Evolutionary conservation across 1,139 yeast species (phyloP).

Genomic region (Geotrichum citri-aurantii): DNA sequence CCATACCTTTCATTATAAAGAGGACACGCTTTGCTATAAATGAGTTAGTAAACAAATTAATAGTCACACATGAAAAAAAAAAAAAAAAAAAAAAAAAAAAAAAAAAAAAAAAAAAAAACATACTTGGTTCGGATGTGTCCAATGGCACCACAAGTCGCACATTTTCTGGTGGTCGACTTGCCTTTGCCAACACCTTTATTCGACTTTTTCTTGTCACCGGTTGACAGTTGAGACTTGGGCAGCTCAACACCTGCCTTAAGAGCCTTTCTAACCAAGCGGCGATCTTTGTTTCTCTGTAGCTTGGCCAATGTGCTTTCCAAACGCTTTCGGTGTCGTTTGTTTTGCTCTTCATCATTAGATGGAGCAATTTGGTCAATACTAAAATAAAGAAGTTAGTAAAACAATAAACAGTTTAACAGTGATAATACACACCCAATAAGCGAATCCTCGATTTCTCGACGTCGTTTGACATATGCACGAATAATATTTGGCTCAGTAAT

Average conservation of each 20-base stretch:
- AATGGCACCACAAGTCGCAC: constrained; percentile 91
- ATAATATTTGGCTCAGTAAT: constrained; percentile 82
- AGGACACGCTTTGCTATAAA: constrained; percentile 65
- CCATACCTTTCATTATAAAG: constrained; percentile 49
- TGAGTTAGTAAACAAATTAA: constrained; percentile 14
- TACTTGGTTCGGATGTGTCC: constrained; percentile 87
- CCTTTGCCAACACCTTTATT: constrained; percentile 34
- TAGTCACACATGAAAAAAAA: background rate
- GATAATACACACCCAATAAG: constrained; percentile 44
- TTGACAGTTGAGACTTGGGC: constrained; percentile 25
- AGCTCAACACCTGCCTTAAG: constrained; percentile 34
- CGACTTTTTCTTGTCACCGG: constrained; percentile 34
- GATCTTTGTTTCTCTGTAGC: constrained; percentile 67
- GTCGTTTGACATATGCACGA: constrained; percentile 73
- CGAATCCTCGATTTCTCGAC: constrained; percentile 69
- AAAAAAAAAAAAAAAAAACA: constrained; percentile 4
- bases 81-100: too few species aligned
- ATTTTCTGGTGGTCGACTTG: constrained; percentile 75
- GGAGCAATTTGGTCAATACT: constrained; percentile 59
- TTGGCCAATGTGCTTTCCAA: constrained; percentile 82
- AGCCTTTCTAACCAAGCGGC: constrained; percentile 53
- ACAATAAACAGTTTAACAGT: background rate
- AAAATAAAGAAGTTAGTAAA: constrained; percentile 11
- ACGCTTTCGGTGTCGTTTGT: constrained; percentile 64
- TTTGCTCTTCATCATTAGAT: constrained; percentile 80